Evolutionary conservation across 345 rosid species (phyloP), one percentile per base, ranked within the genome.

Genomic region (Acer negundo): DNA sequence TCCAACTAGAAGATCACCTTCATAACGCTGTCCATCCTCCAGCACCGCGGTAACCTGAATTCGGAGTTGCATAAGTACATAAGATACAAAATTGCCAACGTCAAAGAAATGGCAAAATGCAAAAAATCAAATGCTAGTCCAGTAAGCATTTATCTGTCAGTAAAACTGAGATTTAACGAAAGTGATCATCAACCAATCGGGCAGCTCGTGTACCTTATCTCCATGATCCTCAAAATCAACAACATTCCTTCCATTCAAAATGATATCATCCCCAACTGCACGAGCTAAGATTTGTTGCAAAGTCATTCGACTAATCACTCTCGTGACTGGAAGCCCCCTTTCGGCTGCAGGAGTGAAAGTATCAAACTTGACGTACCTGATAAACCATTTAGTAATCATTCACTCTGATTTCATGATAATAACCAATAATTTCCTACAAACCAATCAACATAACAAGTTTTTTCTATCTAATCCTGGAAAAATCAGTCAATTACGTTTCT

Each of bases 271-370:
- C 55, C 99, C 97, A 63, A 96, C 95, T 0, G 97, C 92, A 10
- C 76, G 78, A 61, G 92, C 97, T 13, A 96, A 84, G 83, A 91
- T 94, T 80, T 88, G 88, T 79, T 96, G 99, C 85, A 94, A 84
- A 46, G 93, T 91, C 94, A 96, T 92, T 78, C 98, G 87, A 67
- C 98, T 92, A 72, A 96, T 90, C 9, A 94, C 97, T 63, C 97
- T 84, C 26, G 99, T 96, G 63, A 94, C 95, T 1, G 98, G 99
- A 76, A 96, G 94, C 74, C 97, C 98, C 64, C 84, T 67, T 83
- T 92, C 94, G 0, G 86, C 98, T 35, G 97, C 97, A 66, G 98
- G 97, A 63, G 98, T 94, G 88, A 96, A 96, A 40, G 94, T 91
- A 82, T 96, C 99, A 82, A 96, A 94, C 92, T 94, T 94, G 66